Percentiles rank a stretch among this genome's conserved stretches.
Conservation (phyloP, 768 basidiomycete species). For the Boletus sp. region DNA sequence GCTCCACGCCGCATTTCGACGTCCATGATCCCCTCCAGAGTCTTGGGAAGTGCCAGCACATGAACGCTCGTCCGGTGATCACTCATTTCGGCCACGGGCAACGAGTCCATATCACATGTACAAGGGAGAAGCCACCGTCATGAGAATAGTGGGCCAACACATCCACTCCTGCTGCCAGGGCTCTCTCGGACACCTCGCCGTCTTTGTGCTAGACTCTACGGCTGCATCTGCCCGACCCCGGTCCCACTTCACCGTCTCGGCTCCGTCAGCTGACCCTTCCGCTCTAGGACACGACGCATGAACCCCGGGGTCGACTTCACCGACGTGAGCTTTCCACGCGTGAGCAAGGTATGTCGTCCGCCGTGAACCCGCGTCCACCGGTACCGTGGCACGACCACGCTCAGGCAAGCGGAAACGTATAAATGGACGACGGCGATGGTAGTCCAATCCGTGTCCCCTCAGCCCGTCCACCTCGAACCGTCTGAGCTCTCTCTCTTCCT, state of each 20-base stretch:
- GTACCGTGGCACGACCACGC: background rate
- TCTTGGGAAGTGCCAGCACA: background rate
- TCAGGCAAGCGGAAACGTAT: constrained; percentile 2
- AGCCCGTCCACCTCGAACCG: background rate
- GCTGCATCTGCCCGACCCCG: background rate
- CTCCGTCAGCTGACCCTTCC: constrained; percentile 4
- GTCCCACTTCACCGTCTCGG: background rate
- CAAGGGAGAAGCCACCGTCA: background rate
- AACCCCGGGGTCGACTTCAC: background rate
- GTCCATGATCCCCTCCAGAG: too few relatives aligned
- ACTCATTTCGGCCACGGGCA: background rate
- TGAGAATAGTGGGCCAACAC: constrained; percentile 11
- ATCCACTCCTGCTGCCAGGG: too few relatives aligned
- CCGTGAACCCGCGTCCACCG: background rate
- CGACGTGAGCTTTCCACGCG: background rate
- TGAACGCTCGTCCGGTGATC: background rate
- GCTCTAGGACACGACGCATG: background rate
- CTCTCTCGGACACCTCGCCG: background rate
- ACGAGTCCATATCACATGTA: background rate
- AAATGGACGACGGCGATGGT: constrained; percentile 5
- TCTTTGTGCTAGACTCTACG: background rate
- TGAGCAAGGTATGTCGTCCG: too few relatives aligned
- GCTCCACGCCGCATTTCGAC: too few relatives aligned
- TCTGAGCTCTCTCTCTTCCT: background rate
- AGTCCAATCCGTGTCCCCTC: background rate